Percentiles rank a stretch among this genome's conserved stretches.
Conservation (phyloP, 2,329 filamentous ascomycete species). For the Ascomycota sp. region DNA sequence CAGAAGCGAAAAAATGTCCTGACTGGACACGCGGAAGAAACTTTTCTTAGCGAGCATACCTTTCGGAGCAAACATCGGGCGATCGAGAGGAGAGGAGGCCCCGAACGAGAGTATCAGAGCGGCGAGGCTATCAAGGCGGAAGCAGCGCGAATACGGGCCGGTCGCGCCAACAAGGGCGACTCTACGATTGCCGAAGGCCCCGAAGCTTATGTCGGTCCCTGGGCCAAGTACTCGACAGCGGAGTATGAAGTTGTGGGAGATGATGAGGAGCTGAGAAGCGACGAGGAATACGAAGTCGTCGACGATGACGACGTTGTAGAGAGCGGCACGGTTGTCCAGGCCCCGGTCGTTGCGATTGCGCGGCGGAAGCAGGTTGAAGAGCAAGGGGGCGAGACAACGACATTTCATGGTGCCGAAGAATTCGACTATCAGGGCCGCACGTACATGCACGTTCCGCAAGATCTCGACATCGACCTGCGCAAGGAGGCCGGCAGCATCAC, state of each 20-base stretch:
- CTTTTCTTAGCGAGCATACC: conserved; percentile 69
- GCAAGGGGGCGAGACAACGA: conserved; percentile 52
- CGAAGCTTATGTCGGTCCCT: conserved; percentile 77
- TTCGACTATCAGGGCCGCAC: conserved; percentile 88
- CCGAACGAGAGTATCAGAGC: conserved; percentile 31
- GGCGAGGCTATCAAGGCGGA: conserved; percentile 43
- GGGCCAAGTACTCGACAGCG: conserved; percentile 60
- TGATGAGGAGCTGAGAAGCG: conserved; percentile 54
- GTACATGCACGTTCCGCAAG: conserved; percentile 92
- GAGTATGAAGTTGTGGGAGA: conserved; percentile 53
- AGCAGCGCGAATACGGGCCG: conserved; percentile 43
- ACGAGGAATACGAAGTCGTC: conserved; percentile 57
- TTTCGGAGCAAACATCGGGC: conserved; percentile 77
- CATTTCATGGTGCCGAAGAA: conserved; percentile 64
- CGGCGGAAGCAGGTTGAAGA: conserved; percentile 35
- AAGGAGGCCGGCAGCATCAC: conserved; percentile 62
- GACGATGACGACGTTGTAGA: conserved; percentile 48
- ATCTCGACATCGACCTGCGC: conserved; percentile 62
- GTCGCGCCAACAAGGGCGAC: conserved; percentile 67
- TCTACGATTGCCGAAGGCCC: conserved; percentile 67
- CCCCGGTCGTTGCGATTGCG: conserved; percentile 29
- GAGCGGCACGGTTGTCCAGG: conserved; percentile 37
- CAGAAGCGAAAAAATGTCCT: conserved; percentile 61
- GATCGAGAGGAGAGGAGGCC: conserved; percentile 42
- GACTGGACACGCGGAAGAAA: conserved; percentile 74